Evolutionary conservation across 805 yeast species (phyloP).

Genomic region (Nakazawaea siamensis): DNA sequence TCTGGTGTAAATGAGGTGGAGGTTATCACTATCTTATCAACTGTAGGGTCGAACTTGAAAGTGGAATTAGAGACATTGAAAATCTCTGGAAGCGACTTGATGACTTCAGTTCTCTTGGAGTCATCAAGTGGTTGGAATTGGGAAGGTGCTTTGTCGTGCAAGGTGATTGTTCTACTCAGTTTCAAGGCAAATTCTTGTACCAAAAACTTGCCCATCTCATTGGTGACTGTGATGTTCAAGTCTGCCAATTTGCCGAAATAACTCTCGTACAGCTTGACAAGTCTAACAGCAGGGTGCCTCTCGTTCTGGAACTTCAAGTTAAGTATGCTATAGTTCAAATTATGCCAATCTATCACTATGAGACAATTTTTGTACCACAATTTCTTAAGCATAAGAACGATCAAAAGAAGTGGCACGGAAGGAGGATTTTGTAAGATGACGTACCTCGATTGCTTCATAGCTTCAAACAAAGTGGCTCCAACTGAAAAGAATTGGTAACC

Average conservation of each 20-base stretch:
- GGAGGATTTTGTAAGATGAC: conserved; percentile 91
- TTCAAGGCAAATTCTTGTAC: conserved; percentile 44
- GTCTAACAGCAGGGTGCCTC: conserved; percentile 53
- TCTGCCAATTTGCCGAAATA: conserved; percentile 55
- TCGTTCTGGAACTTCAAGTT: conserved; percentile 49
- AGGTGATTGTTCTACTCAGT: conserved; percentile 41
- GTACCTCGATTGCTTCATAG: conserved; percentile 52
- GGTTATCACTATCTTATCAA: conserved; percentile 63
- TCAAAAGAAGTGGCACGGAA: conserved; percentile 68
- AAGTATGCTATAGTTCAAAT: conserved; percentile 78
- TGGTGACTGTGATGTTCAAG: conserved; percentile 74
- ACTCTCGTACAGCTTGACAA: conserved; percentile 57
- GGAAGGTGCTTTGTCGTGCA: conserved; percentile 81
- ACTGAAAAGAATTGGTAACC: conserved; percentile 43
- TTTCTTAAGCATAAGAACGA: conserved; percentile 47
- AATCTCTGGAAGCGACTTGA: conserved; percentile 25
- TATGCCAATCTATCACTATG: conserved; percentile 92
- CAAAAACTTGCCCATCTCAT: conserved; percentile 59
- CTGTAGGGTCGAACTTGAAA: conserved; percentile 23
- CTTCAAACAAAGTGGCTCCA: conserved; percentile 35
- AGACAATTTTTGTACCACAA: conserved; percentile 40
- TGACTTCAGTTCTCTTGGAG: conserved; percentile 21
- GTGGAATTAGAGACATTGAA: conserved; percentile 17
- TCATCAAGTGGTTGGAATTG: conserved; percentile 50
- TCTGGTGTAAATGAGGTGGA: conserved; percentile 96